Evolutionary conservation across 1,139 yeast species (phyloP), one percentile per base, ranked within the genome.

Genomic region (Candida anutae): DNA sequence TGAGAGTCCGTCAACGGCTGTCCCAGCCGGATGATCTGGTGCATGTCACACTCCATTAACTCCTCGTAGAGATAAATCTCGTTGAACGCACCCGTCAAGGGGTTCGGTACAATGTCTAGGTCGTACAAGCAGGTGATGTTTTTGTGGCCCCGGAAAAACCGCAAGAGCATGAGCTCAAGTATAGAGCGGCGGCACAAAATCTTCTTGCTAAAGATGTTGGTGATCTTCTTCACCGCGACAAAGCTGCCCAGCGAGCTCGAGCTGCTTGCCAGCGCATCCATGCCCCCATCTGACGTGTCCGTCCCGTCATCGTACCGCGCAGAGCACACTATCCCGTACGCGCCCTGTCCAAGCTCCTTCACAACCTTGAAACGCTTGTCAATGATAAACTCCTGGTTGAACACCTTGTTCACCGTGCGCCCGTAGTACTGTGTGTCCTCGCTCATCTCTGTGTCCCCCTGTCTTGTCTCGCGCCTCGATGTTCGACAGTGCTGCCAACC

Each of bases 41-140:
- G 96, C 84, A 90, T 79, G 53, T 90, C 98, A 57, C 97, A 90
- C 53, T 90, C 98, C 96, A 90, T 87, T 40, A 87, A 62, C 54
- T 88, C 96, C 54, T 90, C 97, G 48, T 90, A 90, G 5, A 90
- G 63, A 42, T 90, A 90, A 10, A 90, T 72, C 46, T 94, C 98
- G 53, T 88, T 87, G 62, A 88, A 88, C 36, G 74, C 76, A 4
- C 78, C 78, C 9, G 69, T 62, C 32, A 58, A 38, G 25, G 78
- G 77, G 30, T 94, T 81, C 29, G 81, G 81, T 23, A 88, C 85
- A 33, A 90, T 83, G 55, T 90, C 98, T 59, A 88, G 69, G 53
- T 90, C 97, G 51, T 88, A 90, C 21, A 90, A 63, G 49, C 95
- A 85, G 9, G 96, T 87, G 49, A 90, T 90, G 53, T 88, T 88